phyloP scores from a whole-genome alignment of 2,329 filamentous ascomycete genomes.

The Gaeumannomyces tritici region DNA sequence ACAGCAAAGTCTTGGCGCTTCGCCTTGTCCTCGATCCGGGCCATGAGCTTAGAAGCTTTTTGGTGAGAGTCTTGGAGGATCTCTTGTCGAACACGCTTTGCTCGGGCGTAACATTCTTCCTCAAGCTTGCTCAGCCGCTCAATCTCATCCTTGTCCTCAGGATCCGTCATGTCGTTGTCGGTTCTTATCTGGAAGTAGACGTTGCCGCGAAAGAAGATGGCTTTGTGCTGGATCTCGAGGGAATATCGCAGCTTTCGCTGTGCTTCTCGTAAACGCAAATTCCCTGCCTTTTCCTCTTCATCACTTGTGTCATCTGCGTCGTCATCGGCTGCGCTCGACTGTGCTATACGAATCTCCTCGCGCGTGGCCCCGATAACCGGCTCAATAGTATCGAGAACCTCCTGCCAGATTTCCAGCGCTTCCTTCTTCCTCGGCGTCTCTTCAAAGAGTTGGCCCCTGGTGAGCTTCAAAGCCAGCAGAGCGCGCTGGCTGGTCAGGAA shows the following conservation, averaged over 20 bases:
- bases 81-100: constrained; percentile 69
- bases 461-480: constrained; percentile 53
- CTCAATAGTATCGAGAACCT: constrained; percentile 38
- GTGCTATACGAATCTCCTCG: constrained; percentile 40
- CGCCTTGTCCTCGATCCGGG: constrained; percentile 43
- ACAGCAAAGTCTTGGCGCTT: constrained; percentile 45
- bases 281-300: constrained; percentile 19
- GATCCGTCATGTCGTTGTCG: constrained; percentile 51
- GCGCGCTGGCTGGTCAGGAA: constrained; percentile 61
- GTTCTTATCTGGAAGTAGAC: constrained; percentile 76
- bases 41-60: constrained; percentile 58
- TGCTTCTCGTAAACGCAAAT: constrained; percentile 40
- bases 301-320: constrained; percentile 23
- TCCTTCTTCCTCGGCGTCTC: constrained; percentile 59
- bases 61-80: constrained; percentile 52
- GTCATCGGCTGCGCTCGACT: constrained; percentile 14
- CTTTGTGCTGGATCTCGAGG: constrained; percentile 73
- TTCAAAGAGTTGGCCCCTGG: constrained; percentile 68
- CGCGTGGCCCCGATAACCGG: constrained; percentile 55
- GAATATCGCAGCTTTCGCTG: constrained; percentile 61
- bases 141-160: constrained; percentile 56
- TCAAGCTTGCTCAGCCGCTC: constrained; percentile 60
- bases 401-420: constrained; percentile 62
- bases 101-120: constrained; percentile 62
- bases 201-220: constrained; percentile 77